Percentiles rank a stretch among this genome's conserved stretches.
phyloP scores from a whole-genome alignment of 352 stramenopile species.

The Pythium phragmitis region DNA sequence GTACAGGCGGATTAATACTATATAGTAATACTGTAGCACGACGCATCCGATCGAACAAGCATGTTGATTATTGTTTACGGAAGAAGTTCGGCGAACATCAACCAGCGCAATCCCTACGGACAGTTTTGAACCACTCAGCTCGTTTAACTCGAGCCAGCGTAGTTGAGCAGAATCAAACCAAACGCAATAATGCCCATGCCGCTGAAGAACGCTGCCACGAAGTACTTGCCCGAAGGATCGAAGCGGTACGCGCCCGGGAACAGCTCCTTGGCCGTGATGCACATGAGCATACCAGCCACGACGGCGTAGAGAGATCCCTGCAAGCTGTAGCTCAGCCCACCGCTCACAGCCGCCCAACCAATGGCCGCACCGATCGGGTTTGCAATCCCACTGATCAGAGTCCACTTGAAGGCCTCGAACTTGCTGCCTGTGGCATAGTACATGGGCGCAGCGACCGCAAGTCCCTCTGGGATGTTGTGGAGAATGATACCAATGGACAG shows the following conservation, averaged over 20 bases:
- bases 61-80: no score
- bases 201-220: slow-evolving; percentile 83
- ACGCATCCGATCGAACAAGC: not conserved
- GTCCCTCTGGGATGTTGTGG: slow-evolving; percentile 96
- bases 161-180: slow-evolving; percentile 86
- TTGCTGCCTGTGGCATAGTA: slow-evolving; percentile 95
- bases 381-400: slow-evolving; percentile 79
- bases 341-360: slow-evolving; percentile 68
- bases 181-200: slow-evolving; percentile 90
- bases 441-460: slow-evolving; percentile 93
- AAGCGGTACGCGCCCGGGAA: slow-evolving; percentile 90
- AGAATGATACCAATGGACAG: slow-evolving; percentile 95
- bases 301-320: slow-evolving; percentile 90
- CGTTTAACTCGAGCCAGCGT: slow-evolving; percentile 54
- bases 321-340: slow-evolving; percentile 65
- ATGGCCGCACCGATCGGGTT: slow-evolving; percentile 90
- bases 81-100: no score
- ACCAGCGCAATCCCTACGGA: no score
- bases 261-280: slow-evolving; percentile 89
- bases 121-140: no score
- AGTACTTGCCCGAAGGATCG: slow-evolving; percentile 83
- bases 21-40: not conserved
- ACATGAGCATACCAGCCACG: slow-evolving; percentile 94
- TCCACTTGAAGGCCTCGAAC: slow-evolving; percentile 91
- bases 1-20: not conserved